phyloP scores from a whole-genome alignment of 2,329 filamentous ascomycete species.

The Gyromitra esculenta region DNA sequence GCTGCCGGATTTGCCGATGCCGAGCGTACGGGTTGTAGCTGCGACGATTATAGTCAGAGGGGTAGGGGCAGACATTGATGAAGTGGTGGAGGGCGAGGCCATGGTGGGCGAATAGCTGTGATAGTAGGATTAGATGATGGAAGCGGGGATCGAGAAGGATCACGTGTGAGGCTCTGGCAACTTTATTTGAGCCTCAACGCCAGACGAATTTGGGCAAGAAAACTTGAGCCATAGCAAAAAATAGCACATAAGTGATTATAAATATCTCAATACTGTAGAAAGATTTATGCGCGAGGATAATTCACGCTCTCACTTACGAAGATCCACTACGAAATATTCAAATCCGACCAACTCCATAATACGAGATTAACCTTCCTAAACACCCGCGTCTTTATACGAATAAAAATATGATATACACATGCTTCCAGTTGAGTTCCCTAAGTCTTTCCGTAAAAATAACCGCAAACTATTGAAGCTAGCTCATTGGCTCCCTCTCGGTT shows the following conservation, averaged over 20 bases:
- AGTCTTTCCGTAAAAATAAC: not conserved
- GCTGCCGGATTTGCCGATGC: slow-evolving; percentile 77
- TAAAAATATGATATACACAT: not conserved
- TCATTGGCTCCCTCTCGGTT: slow-evolving; percentile 37
- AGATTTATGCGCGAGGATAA: not conserved
- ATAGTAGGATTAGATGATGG: not conserved
- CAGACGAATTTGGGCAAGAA: not conserved
- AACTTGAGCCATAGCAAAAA: not conserved
- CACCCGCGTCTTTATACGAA: not conserved
- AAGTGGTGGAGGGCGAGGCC: slow-evolving; percentile 1
- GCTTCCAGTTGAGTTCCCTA: not conserved
- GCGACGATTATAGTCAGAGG: slow-evolving; percentile 92
- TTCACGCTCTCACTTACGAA: not conserved
- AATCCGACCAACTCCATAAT: not conserved
- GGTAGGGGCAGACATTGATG: slow-evolving; percentile 56
- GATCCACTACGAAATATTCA: not conserved
- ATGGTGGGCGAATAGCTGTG: not conserved
- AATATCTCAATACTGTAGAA: not conserved
- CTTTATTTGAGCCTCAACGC: slow-evolving; percentile 24
- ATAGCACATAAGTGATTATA: not conserved
- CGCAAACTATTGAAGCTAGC: not conserved
- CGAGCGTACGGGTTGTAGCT: slow-evolving; percentile 83
- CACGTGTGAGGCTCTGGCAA: slow-evolving; percentile 9
- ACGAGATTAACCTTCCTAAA: not conserved
- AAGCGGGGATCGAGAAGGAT: slow-evolving; percentile 25